Conservation (phyloP, 2,329 filamentous ascomycete species). For the Phialemoniopsis sp. region DNA sequence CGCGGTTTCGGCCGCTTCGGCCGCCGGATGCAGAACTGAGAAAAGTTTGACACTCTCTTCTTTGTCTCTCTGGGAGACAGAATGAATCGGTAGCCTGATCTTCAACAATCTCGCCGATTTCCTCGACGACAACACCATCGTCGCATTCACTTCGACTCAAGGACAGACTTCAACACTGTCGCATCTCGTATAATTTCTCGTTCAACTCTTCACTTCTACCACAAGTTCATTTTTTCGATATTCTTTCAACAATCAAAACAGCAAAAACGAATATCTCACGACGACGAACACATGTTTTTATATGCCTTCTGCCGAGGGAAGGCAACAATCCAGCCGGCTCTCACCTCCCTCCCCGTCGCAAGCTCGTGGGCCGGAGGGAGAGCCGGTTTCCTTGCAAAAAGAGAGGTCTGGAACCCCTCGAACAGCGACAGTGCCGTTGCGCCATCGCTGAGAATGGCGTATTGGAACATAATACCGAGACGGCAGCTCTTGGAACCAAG, state of each 20-base stretch:
- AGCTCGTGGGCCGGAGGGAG: no score
- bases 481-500: conserved; percentile 7
- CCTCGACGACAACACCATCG: background rate
- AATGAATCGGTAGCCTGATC: conserved; percentile 11
- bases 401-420: conserved; percentile 1
- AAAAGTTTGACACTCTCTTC: no score
- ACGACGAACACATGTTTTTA: conserved; percentile 10
- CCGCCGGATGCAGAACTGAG: conserved; percentile 16
- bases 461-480: conserved; percentile 3
- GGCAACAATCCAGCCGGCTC: conserved; percentile 2
- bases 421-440: conserved; percentile 31
- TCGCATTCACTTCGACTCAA: conserved; percentile 10
- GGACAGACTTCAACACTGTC: conserved; percentile 5
- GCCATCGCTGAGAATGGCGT: conserved; percentile 27
- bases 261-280: conserved; percentile 1
- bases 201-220: no score
- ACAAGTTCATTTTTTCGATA: no score
- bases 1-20: conserved; percentile 48
- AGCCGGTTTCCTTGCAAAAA: background rate
- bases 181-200: background rate
- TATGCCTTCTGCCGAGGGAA: conserved; percentile 21
- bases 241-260: background rate
- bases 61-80: conserved; percentile 2
- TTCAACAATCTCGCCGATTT: conserved; percentile 23
- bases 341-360: no score